Evolutionary conservation across 192 early-diverging fungal genomes (phyloP).

Genomic region (Paraglomus brasilianum): DNA sequence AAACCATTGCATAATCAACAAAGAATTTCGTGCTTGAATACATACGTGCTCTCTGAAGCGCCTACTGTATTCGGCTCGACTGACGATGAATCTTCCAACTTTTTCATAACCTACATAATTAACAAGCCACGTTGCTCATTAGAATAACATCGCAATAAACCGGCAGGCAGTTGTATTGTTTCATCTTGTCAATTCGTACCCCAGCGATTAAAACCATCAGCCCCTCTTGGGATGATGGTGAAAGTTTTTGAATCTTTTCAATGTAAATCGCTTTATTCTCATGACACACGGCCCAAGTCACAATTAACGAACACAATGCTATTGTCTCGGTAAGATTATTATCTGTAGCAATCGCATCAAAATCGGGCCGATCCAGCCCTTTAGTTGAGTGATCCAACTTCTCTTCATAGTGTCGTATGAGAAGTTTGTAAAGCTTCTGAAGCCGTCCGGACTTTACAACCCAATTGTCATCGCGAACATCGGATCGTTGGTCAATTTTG

Average conservation of each 20-base stretch:
- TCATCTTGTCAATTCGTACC: constrained; percentile 41
- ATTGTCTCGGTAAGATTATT: constrained; percentile 67
- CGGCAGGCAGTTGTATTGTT: neutral
- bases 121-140: neutral
- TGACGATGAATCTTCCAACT: neutral
- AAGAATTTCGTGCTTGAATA: constrained; percentile 5
- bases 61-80: too few relatives aligned
- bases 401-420: constrained; percentile 86
- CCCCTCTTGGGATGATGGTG: constrained; percentile 69
- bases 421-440: constrained; percentile 84
- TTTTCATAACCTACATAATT: constrained; percentile 24
- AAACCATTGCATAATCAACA: constrained; percentile 22
- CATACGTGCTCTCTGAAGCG: too few relatives aligned
- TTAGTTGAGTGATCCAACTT: constrained; percentile 68
- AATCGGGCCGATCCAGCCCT: constrained; percentile 66
- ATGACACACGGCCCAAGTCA: constrained; percentile 86
- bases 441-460: constrained; percentile 91
- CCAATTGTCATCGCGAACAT: constrained; percentile 85
- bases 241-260: constrained; percentile 76
- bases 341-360: constrained; percentile 84
- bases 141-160: neutral
- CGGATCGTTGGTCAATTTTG: constrained; percentile 61
- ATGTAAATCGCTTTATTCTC: constrained; percentile 83
- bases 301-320: constrained; percentile 78
- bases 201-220: constrained; percentile 92